Evolutionary conservation across 345 rosid species (phyloP).

Genomic region (Ailanthus altissimus): DNA sequence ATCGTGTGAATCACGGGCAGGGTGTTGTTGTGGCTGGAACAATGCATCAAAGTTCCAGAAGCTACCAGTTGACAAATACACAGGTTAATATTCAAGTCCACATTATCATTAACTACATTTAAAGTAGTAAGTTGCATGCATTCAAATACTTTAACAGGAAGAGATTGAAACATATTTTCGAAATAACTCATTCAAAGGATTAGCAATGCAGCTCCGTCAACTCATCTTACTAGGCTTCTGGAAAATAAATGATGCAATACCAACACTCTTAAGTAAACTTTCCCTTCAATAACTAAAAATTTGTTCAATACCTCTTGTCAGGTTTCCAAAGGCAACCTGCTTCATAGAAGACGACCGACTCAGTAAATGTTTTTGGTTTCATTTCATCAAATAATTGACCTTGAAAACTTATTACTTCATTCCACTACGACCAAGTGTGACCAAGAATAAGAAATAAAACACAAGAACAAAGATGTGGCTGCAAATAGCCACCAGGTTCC

Average conservation of each 20-base stretch:
- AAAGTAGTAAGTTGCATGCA: neutral
- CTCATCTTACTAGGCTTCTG: neutral
- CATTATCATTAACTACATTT: neutral
- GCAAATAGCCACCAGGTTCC: neutral
- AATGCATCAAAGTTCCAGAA: slow-evolving; percentile 98
- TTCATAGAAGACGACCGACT: neutral
- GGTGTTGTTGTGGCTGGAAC: slow-evolving; percentile 98
- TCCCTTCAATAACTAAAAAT: neutral
- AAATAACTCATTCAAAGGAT: neutral
- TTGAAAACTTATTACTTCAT: neutral
- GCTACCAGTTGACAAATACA: slow-evolving; percentile 44
- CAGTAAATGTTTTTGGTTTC: neutral
- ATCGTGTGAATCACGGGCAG: slow-evolving; percentile 98
- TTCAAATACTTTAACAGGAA: neutral
- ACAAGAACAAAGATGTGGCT: neutral
- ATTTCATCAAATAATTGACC: neutral
- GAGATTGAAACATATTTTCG: neutral
- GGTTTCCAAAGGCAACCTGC: neutral
- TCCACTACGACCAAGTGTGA: neutral
- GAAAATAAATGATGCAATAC: neutral
- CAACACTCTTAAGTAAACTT: neutral
- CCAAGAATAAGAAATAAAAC: neutral
- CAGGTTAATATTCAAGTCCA: neutral
- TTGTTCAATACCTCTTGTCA: neutral
- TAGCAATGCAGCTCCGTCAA: neutral